These are phyloP conservation scores for Emiliania huxleyi DNA, from an alignment of 78 protist genomes.

Conservation along the genomic window DNA sequence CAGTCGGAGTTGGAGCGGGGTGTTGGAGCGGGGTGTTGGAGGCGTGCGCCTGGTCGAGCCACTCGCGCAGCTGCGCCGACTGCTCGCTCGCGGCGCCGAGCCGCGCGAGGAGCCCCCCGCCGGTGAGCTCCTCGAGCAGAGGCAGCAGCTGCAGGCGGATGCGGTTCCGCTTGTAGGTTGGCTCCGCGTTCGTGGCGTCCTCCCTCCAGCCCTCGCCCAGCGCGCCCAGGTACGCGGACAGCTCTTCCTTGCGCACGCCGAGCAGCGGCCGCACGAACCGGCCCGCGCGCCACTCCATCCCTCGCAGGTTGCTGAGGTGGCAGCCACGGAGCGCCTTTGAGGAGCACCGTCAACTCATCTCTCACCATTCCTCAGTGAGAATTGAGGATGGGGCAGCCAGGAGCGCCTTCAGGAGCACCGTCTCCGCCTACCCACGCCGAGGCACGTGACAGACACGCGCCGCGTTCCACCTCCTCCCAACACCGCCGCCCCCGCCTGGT, in stretches of 20 bases:
- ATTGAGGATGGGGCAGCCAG: no score
- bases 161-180: not conserved
- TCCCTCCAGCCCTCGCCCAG: not conserved
- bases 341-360: no score
- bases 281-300: not conserved
- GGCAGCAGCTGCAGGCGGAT: slow-evolving; percentile 1
- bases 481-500: no score
- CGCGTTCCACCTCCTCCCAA: no score
- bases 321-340: not conserved
- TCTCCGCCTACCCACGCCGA: no score
- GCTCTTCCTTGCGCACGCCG: not conserved
- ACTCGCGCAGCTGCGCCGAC: not conserved
- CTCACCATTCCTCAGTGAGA: no score
- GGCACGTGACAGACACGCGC: no score
- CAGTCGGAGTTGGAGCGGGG: no score
- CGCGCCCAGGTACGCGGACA: not conserved
- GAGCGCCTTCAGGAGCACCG: not conserved
- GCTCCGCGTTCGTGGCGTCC: not conserved
- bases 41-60: not conserved
- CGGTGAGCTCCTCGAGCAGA: not conserved
- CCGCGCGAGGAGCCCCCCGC: not conserved
- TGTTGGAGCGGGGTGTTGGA: no score
- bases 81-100: not conserved
- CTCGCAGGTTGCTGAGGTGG: not conserved
- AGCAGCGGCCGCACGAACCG: not conserved